These are phyloP conservation scores for Saturnispora zaruensis DNA, from an alignment of 805 yeast genomes.

Conservation along the genomic window DNA sequence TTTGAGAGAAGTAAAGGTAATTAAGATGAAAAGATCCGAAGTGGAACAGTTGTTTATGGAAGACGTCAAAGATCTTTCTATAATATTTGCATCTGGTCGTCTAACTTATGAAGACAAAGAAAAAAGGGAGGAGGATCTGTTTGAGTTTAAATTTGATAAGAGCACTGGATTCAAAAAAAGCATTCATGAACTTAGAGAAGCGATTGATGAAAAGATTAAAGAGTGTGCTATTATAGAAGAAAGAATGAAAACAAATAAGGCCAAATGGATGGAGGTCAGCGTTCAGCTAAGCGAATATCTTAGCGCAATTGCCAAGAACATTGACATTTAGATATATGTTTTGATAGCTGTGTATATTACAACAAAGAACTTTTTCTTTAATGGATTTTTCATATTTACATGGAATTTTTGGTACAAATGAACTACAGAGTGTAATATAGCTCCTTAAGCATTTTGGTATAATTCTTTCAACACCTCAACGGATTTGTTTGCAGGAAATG, in stretches of 20 bases:
- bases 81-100: constrained; percentile 20
- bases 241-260: constrained; percentile 17
- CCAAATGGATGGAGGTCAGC: constrained; percentile 22
- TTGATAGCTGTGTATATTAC: background rate
- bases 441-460: constrained; percentile 1
- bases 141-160: constrained; percentile 19
- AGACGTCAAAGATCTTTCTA: constrained; percentile 18
- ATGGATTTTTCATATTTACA: background rate
- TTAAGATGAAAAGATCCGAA: constrained; percentile 20
- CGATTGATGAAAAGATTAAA: constrained; percentile 19
- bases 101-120: constrained; percentile 13
- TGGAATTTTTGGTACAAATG: background rate
- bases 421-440: background rate
- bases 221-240: constrained; percentile 21
- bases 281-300: background rate
- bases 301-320: background rate
- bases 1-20: constrained; percentile 16
- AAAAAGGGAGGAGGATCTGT: constrained; percentile 15
- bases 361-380: background rate
- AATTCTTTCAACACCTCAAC: constrained; percentile 6
- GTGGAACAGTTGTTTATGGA: constrained; percentile 22
- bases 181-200: constrained; percentile 16
- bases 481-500: constrained; percentile 8
- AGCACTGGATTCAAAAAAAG: constrained; percentile 16
- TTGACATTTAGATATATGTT: constrained; percentile 3